Conservation (phyloP, 305 asterid genomes). For the Petunia hybrid region DNA sequence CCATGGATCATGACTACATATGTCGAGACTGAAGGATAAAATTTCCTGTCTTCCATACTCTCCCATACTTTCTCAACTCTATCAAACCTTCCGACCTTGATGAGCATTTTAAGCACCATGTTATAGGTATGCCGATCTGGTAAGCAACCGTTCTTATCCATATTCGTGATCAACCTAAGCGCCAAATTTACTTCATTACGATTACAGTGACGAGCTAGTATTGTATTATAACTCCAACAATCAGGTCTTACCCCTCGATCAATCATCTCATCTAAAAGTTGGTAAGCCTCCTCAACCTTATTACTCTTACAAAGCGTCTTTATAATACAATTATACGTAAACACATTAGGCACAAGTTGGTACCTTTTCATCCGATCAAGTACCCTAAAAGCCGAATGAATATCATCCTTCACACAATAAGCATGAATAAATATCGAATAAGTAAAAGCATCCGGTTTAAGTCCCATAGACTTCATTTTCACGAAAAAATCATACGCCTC, state of each 20-base stretch:
- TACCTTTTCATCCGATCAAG: conserved; percentile 75
- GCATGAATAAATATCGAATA: conserved; percentile 75
- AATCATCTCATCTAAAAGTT: conserved; percentile 74
- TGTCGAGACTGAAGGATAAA: conserved; percentile 76
- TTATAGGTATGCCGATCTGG: conserved; percentile 72
- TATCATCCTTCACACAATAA: conserved; percentile 60
- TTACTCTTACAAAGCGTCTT: conserved; percentile 72
- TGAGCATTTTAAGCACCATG: conserved; percentile 87
- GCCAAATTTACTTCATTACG: conserved; percentile 76
- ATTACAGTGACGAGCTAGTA: conserved; percentile 71
- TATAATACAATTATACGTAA: conserved; percentile 68
- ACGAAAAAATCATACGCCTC: conserved; percentile 67
- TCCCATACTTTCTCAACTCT: conserved; percentile 70
- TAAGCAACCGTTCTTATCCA: conserved; percentile 57
- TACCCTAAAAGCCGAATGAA: conserved; percentile 67
- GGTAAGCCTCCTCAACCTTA: conserved; percentile 69
- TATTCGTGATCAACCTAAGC: conserved; percentile 60
- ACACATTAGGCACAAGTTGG: conserved; percentile 69
- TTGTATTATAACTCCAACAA: conserved; percentile 74
- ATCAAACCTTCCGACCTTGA: conserved; percentile 79
- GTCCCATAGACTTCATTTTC: conserved; percentile 60
- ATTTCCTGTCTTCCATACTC: conserved; percentile 73
- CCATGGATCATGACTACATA: conserved; percentile 91
- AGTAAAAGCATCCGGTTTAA: conserved; percentile 78
- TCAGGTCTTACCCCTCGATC: conserved; percentile 60